A percentile compares a stretch with the other conserved stretches of the same genome.
These are phyloP conservation scores for Cucurbita ficifolia DNA, from an alignment of 306 rosid genomes.

Conservation along the genomic window DNA sequence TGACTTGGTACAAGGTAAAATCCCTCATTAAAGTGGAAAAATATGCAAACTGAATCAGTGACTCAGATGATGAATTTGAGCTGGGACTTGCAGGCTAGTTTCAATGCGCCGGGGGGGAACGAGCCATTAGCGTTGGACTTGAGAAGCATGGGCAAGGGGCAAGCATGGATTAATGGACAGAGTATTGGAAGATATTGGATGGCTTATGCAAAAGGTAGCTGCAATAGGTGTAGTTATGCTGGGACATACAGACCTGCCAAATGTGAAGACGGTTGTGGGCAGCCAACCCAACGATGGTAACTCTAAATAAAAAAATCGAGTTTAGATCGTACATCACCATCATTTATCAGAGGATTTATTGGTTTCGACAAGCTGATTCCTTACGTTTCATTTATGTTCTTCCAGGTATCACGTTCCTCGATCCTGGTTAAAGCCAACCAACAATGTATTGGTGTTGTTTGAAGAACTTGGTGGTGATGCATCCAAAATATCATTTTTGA, in stretches of 20 bases:
- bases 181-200: slow-evolving; percentile 96
- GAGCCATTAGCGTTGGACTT: slow-evolving; percentile 83
- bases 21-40: neutral
- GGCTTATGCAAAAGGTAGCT: slow-evolving; percentile 70
- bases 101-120: slow-evolving; percentile 55
- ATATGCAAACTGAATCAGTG: neutral
- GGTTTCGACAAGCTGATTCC: neutral
- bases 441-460: slow-evolving; percentile 53
- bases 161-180: slow-evolving; percentile 93
- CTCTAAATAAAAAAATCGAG: neutral
- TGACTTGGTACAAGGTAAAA: slow-evolving; percentile 84
- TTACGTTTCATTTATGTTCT: neutral
- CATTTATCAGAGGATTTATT: neutral
- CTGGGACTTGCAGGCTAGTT: slow-evolving; percentile 49
- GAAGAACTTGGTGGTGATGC: slow-evolving; percentile 97
- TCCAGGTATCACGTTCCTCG: slow-evolving; percentile 94
- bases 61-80: neutral
- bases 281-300: slow-evolving; percentile 88
- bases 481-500: slow-evolving; percentile 43
- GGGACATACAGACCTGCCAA: slow-evolving; percentile 49
- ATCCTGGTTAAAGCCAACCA: slow-evolving; percentile 87
- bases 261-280: slow-evolving; percentile 76
- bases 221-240: slow-evolving; percentile 48
- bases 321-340: neutral
- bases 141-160: slow-evolving; percentile 91